Evolutionary conservation across 2,329 filamentous ascomycete genomes (phyloP).

Genomic region (Cladosporium oxysporum): DNA sequence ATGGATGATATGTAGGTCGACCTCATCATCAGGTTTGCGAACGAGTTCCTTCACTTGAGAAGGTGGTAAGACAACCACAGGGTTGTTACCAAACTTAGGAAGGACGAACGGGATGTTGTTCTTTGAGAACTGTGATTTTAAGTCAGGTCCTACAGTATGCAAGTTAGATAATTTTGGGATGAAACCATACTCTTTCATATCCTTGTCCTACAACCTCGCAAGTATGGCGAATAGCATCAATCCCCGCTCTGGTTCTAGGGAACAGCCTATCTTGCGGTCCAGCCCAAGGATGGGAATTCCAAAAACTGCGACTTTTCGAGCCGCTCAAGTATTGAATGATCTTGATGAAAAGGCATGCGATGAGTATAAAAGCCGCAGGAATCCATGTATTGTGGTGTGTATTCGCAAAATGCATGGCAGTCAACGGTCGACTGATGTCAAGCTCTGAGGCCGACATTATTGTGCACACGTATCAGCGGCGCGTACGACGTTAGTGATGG

Average conservation of each 20-base stretch:
- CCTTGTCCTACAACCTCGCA: conserved; percentile 24
- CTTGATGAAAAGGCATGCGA: background rate
- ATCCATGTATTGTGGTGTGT: background rate
- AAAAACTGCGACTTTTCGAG: background rate
- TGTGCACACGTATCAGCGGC: background rate
- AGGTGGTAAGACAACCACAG: conserved; percentile 26
- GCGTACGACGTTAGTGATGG: too few relatives aligned
- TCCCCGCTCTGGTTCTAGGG: conserved; percentile 19
- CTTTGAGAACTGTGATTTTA: conserved; percentile 22
- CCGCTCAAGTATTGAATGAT: background rate
- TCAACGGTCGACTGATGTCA: background rate
- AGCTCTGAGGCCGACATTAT: background rate
- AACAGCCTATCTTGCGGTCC: background rate
- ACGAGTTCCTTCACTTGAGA: conserved; percentile 27
- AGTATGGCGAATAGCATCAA: conserved; percentile 23
- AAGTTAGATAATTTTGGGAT: too few relatives aligned
- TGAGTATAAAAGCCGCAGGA: background rate
- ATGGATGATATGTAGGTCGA: conserved; percentile 23
- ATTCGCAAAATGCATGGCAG: background rate
- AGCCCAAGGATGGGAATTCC: conserved; percentile 1
- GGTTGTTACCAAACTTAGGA: conserved; percentile 26
- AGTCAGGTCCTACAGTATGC: background rate
- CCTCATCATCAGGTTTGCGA: conserved; percentile 23
- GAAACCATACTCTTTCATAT: conserved; percentile 22
- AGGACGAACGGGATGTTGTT: conserved; percentile 25